Evolutionary conservation across 169 alveolate species (phyloP), one percentile per base, ranked within the genome.

Genomic region (Plasmodium fragile): DNA sequence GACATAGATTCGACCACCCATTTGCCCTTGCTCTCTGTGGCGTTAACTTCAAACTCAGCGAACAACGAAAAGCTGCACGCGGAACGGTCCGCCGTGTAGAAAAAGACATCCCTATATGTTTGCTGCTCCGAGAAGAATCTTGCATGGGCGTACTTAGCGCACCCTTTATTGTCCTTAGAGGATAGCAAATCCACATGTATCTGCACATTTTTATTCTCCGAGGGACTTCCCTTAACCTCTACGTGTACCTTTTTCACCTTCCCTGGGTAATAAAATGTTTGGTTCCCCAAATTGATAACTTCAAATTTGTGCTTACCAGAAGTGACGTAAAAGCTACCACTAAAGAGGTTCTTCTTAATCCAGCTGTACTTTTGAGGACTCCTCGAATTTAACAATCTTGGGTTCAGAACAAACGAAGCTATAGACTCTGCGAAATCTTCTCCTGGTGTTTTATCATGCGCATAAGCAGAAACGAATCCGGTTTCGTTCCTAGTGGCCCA

Each of bases 381-480:
- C 32, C 97, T 34, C 55, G 96, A 92, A 59, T 82, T 92, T 22
- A 96, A 83, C 69, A 84, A 71, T 49, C 36, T 93, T n/a, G 97
- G 96, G 45, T 95, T 96, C 71, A 96, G 92, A 13, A 96, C 97
- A 77, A 92, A 96, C 22, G 96, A 84, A 18, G 97, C 95, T 22
- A 96, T 55, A 36, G 96, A 91, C 53, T 95, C 94, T 70, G 97
- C 96, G 85, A 96, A 96, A 77, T 96, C 97, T 78, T 96, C 97
- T 2, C 78, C 83, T 22, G 97, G 97, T 80, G 95, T 96, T 81
- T 96, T 96, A 82, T 96, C 95, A 95, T 96, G 97, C 6, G 96
- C 96, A 83, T 96, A 96, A 6, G 97, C 96, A 49, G 94, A 92
- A 34, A 96, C 97, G 77, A 96, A 96, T 43, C 92, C 95, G 11